Evolutionary conservation across 1,284 basidiomycete genomes (phyloP), one percentile per base, ranked within the genome.

Genomic region (Abortiporus biennis): DNA sequence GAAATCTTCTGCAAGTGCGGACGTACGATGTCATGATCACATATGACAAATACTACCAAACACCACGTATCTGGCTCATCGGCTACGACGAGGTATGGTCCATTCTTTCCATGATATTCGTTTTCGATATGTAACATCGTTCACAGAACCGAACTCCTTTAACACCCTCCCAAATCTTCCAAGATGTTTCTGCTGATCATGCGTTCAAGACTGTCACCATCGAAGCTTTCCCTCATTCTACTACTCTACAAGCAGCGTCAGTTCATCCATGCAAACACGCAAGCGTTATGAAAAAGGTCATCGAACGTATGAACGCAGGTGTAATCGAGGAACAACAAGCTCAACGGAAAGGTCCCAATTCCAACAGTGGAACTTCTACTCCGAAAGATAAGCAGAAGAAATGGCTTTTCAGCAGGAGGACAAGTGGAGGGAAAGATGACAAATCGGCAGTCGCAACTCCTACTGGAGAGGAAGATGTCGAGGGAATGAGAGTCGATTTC

Each of bases 11-110:
- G 32, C 90, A 92, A 71, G 92, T 99, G 34, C 80, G 95, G 56
- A 99, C 94, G 17, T 99, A 99, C 72, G 96, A 99, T 66, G 96
- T 97, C 60, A 91, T 97, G 81, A 99, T 99, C 69, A 93, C 91
- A 29, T 99, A 99, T 68, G 95, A 99, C 77, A 99, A 99, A 71
- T 94, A 93, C 64, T 96, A 96, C 65, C 93, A 96, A 64, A 96
- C 93, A 13, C 92, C 92, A 20, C 80, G 92, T 53, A 88, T 95
- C 62, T 96, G 92, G 92, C 66, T 97, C 46, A 79, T 93, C 52
- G 92, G 93, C 11, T 96, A 95, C 60, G 92, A 95, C 59, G 93
- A 96, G 78, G 91, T 89, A 51, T 45, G 70, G 56, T 19, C 21
- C 27, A 25, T 29, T 40, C 31, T 34, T 15, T 36, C 9, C n/a